These are phyloP conservation scores for Hyphopichia homilentoma DNA, from an alignment of 805 yeast species.

Conservation along the genomic window DNA sequence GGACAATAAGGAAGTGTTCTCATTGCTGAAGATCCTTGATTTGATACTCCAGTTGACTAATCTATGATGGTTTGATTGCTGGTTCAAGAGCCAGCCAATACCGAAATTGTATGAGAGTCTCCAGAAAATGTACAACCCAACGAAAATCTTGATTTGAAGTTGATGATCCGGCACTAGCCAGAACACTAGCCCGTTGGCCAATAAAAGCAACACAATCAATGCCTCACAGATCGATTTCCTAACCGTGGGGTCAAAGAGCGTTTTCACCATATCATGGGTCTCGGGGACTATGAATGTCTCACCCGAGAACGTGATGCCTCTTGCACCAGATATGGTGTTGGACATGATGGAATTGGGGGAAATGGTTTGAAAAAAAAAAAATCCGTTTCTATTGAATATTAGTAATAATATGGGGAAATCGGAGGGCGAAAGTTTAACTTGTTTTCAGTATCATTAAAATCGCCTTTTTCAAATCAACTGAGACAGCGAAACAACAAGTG, in stretches of 20 bases:
- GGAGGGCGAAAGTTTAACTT: too few relatives aligned
- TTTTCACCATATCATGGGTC: slow-evolving; percentile 81
- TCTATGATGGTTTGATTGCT: slow-evolving; percentile 57
- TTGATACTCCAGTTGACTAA: slow-evolving; percentile 51
- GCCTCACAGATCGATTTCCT: slow-evolving; percentile 64
- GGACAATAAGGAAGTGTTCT: slow-evolving; percentile 32
- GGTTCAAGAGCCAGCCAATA: slow-evolving; percentile 64
- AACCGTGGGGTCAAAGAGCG: slow-evolving; percentile 72
- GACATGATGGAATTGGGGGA: too few relatives aligned
- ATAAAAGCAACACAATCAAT: slow-evolving; percentile 44
- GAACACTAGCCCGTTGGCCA: slow-evolving; percentile 30
- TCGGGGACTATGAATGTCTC: slow-evolving; percentile 49
- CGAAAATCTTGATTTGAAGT: slow-evolving; percentile 35
- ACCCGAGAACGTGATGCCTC: slow-evolving; percentile 45
- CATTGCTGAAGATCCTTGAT: slow-evolving; percentile 21
- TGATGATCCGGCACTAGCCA: slow-evolving; percentile 19
- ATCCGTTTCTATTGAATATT: too few relatives aligned
- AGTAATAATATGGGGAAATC: too few relatives aligned
- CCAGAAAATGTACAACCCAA: slow-evolving; percentile 66
- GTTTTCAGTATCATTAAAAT: too few relatives aligned
- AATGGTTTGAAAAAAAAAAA: too few relatives aligned
- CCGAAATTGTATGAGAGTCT: slow-evolving; percentile 73
- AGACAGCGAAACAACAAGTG: too few relatives aligned
- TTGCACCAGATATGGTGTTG: slow-evolving; percentile 25
- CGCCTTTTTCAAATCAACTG: too few relatives aligned